A percentile compares a stretch with the other conserved stretches of the same genome.
phyloP scores from a whole-genome alignment of 768 basidiomycete genomes.

The Kwoniella mangroviensis region DNA sequence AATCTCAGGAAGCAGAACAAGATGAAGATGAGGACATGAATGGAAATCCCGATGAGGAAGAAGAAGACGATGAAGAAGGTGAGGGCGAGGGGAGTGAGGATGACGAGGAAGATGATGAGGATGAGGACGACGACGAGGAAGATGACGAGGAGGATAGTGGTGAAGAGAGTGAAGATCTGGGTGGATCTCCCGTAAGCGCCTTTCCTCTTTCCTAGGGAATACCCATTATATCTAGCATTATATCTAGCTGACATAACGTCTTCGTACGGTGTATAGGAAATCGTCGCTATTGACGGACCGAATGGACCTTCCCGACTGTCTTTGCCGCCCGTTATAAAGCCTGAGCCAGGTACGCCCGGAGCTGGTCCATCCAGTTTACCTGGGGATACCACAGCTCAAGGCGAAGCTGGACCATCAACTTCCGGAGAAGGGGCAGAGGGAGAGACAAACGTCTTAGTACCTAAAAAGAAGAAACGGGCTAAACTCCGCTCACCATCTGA shows the following conservation, averaged over 20 bases:
- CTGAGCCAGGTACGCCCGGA: constrained; percentile 13
- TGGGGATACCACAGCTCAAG: constrained; percentile 19
- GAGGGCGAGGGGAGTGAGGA: constrained; percentile 31
- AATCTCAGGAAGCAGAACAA: constrained; percentile 12
- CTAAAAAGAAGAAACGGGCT: constrained; percentile 43
- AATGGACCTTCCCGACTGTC: constrained; percentile 19
- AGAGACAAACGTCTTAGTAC: constrained; percentile 34
- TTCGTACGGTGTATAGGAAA: constrained; percentile 19
- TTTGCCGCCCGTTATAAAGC: constrained; percentile 20
- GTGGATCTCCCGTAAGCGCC: constrained; percentile 30
- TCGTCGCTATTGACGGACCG: constrained; percentile 27
- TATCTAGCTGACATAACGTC: not conserved
- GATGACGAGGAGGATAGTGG: constrained; percentile 31
- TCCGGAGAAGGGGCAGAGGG: constrained; percentile 10
- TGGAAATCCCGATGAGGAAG: constrained; percentile 28
- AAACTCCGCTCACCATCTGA: constrained; percentile 28
- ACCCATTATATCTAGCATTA: not conserved
- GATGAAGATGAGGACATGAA: constrained; percentile 8
- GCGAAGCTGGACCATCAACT: constrained; percentile 18
- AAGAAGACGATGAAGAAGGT: constrained; percentile 23
- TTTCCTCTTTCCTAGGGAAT: not conserved
- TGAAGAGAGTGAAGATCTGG: constrained; percentile 39
- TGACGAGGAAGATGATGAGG: constrained; percentile 32
- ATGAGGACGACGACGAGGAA: constrained; percentile 37
- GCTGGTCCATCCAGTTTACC: not conserved